Base-by-base conservation (phyloP, 2,329 filamentous ascomycete genomes). In the Leptographium procerum region DNA sequence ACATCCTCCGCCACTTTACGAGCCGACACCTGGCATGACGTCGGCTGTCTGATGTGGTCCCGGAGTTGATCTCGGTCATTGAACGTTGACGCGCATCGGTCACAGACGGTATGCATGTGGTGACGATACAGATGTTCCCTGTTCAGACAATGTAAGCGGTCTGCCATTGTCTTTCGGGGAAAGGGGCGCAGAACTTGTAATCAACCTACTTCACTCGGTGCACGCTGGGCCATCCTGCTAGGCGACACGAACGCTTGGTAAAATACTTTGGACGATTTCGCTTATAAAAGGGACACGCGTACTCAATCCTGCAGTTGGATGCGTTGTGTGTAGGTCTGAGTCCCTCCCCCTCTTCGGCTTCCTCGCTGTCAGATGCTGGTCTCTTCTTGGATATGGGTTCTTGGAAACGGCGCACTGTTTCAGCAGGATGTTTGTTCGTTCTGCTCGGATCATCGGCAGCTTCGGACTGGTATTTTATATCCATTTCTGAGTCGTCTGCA, bases 241-340 rank as follows among this genome's bases (percentile, higher is more conserved):
- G 69, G 16, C 69, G 69, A 61, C 72, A 75, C 0, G 68, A 68
- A 2, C 69, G 65, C n/a, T 67, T 64, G 29, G 67, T 66, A 45
- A 65, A 67, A 57, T 72, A 73, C 24, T 67, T 67, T 9, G 66
- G 63, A 0, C 69, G 70, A 55, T 73, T 70, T 52, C 71, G 69
- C 60, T 74, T 74, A 64, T 67, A 73, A 57, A 69, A 75, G 0
- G 73, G 73, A 56, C 72, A 75, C 4, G 72, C 72, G 43, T 61
- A 63, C 54, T 60, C 60, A 0, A 58, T 36, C 19, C 22, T 3
- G 31, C 22, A 28, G 7, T 40, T n/a, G 4, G 40, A 6, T 28
- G 31, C n/a, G n/a, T n/a, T n/a, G n/a, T n/a, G 14, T 7, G 5
- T 6, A 19, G 13, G 5, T 47, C 10, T 29, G 2, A 11, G 13